Conservation (phyloP, 768 basidiomycete genomes). For the Trichaptum fuscoviolaceum region DNA sequence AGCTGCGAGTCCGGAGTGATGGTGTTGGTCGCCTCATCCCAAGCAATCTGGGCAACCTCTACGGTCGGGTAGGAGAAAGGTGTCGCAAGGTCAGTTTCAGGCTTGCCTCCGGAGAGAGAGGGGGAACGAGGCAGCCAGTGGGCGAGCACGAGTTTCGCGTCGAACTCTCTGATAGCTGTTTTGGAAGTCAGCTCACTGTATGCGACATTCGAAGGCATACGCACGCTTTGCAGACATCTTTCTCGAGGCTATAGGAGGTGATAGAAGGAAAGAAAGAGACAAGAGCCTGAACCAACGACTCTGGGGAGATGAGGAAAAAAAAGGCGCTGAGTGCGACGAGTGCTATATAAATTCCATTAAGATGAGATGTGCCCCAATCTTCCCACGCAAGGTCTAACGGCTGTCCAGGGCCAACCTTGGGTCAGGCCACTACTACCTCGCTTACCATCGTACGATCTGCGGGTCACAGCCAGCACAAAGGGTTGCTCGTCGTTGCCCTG, state of each 20-base stretch:
- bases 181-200: neutral
- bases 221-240: conserved; percentile 24
- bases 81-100: conserved; percentile 37
- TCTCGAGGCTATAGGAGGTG: neutral
- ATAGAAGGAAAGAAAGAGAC: neutral
- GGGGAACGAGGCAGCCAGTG: conserved; percentile 96
- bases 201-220: conserved; percentile 6
- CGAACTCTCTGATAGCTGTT: conserved; percentile 90
- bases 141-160: conserved; percentile 94
- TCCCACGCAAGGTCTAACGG: neutral
- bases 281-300: neutral
- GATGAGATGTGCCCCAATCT: neutral
- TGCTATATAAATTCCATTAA: neutral
- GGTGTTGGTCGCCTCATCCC: conserved; percentile 66
- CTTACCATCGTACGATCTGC: neutral
- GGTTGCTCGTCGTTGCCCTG: conserved; percentile 1
- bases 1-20: conserved; percentile 56
- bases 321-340: neutral
- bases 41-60: conserved; percentile 74
- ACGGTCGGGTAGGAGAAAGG: conserved; percentile 61
- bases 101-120: conserved; percentile 26
- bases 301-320: neutral
- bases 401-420: neutral
- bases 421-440: neutral
- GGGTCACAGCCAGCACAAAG: neutral